Evolutionary conservation across 2,329 filamentous ascomycete genomes (phyloP), one percentile per base, ranked within the genome.

Genomic region (Ambrosiella beaveri): DNA sequence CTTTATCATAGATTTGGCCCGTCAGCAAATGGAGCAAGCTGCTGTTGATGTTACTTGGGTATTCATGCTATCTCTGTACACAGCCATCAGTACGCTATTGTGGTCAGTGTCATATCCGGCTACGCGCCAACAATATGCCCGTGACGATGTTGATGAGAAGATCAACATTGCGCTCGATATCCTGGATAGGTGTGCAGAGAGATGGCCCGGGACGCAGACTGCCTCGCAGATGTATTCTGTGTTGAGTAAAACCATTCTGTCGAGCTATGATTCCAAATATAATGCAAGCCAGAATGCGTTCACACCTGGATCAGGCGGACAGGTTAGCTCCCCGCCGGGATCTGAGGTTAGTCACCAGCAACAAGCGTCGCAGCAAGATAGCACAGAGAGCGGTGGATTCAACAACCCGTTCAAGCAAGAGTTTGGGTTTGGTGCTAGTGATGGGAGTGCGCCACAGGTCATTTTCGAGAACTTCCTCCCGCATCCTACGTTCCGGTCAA

Each of bases 31-130:
- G 66, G 79, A 84, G 63, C 82, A 78, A 13, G 78, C 79, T 12
- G 82, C 82, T 19, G 81, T 93, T 9, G 91, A 96, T 66, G 76
- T 96, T 61, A 96, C 90, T 0, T 97, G 91, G 91, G 84, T 95
- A 49, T 95, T 95, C 66, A 81, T 95, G 1, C 78, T 95, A 60
- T 83, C 85, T 17, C 78, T 97, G 45, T 96, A 94, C 71, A 93
- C 94, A 81, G 83, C 87, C 3, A 78, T 97, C 59, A 96, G 95
- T 66, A 90, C 88, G 4, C 79, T 96, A 54, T 77, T 98, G 0
- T 98, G 93, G 93, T 82, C 86, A 1, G 78, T 95, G 7, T 95
- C 90, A 1, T 96, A 95, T 66, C 78, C 84, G 2, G 85, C 91
- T 63, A 83, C 97, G 27, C 84, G 93, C 51, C 78, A 79, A 57